Base-by-base conservation (phyloP, 1,284 basidiomycete genomes). In the Boletus calvinii region DNA sequence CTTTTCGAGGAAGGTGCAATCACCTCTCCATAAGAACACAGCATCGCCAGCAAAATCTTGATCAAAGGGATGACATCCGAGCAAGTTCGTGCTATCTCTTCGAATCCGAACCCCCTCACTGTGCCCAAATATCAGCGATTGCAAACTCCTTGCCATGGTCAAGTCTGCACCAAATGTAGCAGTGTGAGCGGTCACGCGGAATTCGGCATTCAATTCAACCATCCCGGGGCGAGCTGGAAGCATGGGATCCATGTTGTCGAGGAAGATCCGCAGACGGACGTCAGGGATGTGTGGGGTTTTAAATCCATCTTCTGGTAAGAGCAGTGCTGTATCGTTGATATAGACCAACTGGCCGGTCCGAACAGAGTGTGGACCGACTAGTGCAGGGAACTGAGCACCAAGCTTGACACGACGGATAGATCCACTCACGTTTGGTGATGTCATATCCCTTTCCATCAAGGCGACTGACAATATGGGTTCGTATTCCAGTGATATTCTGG, bases 361-460 rank as follows among this genome's bases (percentile, higher is more conserved):
- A 38, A 94, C 86, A 26, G 83, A 75, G 62, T 94, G 85, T 48
- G 87, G 90, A 0, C 92, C 93, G 59, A 96, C 92, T 94, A 36
- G 15, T 30, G 31, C 20, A 32, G 2, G 9, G 15, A 29, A 29
- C 22, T 68, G 29, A 65, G 54, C 26, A 29, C 15, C 29, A 35
- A 36, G 17, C 6, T 43, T 31, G 37, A 37, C 26, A 37, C 36
- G 3, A 22, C 17, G 20, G n/a, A 47, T 20, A 30, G 30, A 40
- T 29, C 54, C n/a, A 62, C 89, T 62, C 60, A 93, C 92, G 75
- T 73, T 83, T 90, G 17, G 87, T 79, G 38, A 95, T 79, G 61
- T 94, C 91, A 62, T 92, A 95, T 4, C 92, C 92, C 60, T 77
- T 82, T n/a, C 87, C 87, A 62, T 94, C 92, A 44, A 93, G 67